A percentile compares a stretch with the other conserved stretches of the same genome.
Evolutionary conservation across 768 basidiomycete genomes (phyloP).

Genomic region (Lanmaoa pseudosensibilis): DNA sequence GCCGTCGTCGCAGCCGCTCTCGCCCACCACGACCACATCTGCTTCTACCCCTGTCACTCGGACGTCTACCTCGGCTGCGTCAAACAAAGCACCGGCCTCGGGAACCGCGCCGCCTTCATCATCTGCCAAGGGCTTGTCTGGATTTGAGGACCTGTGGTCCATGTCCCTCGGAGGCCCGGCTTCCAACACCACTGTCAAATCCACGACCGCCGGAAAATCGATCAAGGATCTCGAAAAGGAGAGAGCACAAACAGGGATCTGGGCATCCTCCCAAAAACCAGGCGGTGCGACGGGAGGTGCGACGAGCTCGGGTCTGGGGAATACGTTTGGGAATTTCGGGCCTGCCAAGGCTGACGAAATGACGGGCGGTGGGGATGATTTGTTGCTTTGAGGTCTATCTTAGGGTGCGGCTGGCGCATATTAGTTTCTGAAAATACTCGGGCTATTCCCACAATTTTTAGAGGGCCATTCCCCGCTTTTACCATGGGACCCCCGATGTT

Average conservation of each 20-base stretch:
- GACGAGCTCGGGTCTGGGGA: slow-evolving; percentile 15
- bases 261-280: slow-evolving; percentile 49
- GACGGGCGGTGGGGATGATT: slow-evolving; percentile 40
- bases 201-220: slow-evolving; percentile 56
- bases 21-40: slow-evolving; percentile 17
- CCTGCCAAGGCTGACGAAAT: slow-evolving; percentile 17
- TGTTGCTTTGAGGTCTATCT: slow-evolving; percentile 37
- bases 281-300: slow-evolving; percentile 5
- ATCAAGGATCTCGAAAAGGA: slow-evolving; percentile 90
- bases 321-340: slow-evolving; percentile 38
- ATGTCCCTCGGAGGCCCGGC: slow-evolving; percentile 63
- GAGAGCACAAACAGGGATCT: slow-evolving; percentile 77
- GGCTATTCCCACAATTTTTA: slow-evolving; percentile 5
- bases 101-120: slow-evolving; percentile 28
- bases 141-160: slow-evolving; percentile 90
- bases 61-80: slow-evolving; percentile 7
- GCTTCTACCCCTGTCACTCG: slow-evolving; percentile 10
- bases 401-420: background rate
- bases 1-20: slow-evolving; percentile 29
- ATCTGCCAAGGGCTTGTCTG: slow-evolving; percentile 43
- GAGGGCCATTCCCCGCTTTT: background rate
- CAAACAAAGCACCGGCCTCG: slow-evolving; percentile 17
- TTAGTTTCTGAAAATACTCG: background rate
- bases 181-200: slow-evolving; percentile 33
- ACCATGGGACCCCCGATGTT: background rate